phyloP scores from a whole-genome alignment of 148 eudicot species.

The Amaranthus cruentus region DNA sequence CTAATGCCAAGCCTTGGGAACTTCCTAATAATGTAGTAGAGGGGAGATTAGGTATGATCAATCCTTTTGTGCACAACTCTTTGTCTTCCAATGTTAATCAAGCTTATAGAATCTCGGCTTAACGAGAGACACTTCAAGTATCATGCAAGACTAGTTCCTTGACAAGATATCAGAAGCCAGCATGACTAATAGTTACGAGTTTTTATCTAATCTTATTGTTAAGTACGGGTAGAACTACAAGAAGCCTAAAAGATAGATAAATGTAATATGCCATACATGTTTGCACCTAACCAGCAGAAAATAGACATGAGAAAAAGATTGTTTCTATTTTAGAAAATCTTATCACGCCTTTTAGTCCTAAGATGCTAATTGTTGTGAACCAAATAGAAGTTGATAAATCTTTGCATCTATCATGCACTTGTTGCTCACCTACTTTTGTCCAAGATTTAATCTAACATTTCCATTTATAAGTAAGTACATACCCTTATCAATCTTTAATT shows the following conservation, averaged over 20 bases:
- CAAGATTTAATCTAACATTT: conserved; percentile 26
- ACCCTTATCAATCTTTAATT: conserved; percentile 7
- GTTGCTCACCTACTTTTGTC: conserved; percentile 44
- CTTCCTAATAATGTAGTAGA: no score
- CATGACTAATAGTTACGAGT: no score
- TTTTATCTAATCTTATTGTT: no score
- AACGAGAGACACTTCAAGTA: no score
- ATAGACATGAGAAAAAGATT: conserved; percentile 6
- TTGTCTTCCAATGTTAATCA: no score
- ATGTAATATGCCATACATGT: conserved; percentile 5
- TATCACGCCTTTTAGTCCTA: conserved; percentile 25
- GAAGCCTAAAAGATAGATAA: neutral
- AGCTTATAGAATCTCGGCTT: no score
- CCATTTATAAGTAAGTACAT: conserved; percentile 41
- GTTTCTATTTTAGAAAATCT: conserved; percentile 10
- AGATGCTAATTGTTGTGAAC: conserved; percentile 31
- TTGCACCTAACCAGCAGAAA: neutral
- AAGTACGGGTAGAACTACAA: neutral
- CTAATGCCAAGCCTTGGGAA: no score
- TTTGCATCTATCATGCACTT: conserved; percentile 45
- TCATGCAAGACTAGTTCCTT: no score
- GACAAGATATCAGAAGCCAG: no score
- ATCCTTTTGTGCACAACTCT: no score
- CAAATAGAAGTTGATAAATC: conserved; percentile 26
- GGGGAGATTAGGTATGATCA: no score